Conservation (phyloP, 139 green algal species). For the Chlorella sp. region DNA sequence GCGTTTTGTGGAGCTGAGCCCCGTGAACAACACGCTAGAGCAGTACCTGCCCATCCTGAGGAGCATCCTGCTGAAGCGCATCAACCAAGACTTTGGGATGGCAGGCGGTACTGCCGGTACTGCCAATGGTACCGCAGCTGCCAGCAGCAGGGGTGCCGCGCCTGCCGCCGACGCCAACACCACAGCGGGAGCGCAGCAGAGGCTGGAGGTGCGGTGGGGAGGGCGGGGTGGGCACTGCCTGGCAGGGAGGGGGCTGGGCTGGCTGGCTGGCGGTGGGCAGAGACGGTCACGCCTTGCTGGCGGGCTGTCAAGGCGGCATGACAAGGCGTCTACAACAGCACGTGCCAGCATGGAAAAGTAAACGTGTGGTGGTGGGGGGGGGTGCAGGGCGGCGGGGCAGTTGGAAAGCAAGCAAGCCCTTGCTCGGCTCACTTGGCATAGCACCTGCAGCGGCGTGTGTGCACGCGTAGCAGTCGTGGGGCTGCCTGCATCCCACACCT, state of each 20-base stretch:
- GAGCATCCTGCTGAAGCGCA: not conserved
- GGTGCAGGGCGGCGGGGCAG: too few species aligned
- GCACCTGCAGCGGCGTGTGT: too few species aligned
- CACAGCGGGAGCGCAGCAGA: not conserved
- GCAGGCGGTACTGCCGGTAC: not conserved
- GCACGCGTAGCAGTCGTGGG: too few species aligned
- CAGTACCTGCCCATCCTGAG: not conserved
- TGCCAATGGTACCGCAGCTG: not conserved
- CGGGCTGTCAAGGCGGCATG: too few species aligned
- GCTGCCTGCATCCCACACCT: too few species aligned
- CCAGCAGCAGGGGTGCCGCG: not conserved
- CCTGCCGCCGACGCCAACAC: not conserved
- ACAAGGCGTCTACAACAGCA: too few species aligned
- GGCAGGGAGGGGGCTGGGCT: not conserved
- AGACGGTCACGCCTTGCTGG: too few species aligned
- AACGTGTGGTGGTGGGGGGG: too few species aligned
- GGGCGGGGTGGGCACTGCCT: too few species aligned
- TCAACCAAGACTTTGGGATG: not conserved
- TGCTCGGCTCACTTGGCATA: too few species aligned
- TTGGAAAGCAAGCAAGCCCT: too few species aligned
- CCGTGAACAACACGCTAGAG: not conserved
- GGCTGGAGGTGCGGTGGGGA: not conserved
- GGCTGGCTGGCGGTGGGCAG: not conserved
- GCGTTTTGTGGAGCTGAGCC: not conserved
- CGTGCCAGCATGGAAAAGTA: too few species aligned